A percentile compares a stretch with the other conserved stretches of the same genome.
Conservation (phyloP, 2,329 filamentous ascomycete genomes). For the Shiraia sp. region DNA sequence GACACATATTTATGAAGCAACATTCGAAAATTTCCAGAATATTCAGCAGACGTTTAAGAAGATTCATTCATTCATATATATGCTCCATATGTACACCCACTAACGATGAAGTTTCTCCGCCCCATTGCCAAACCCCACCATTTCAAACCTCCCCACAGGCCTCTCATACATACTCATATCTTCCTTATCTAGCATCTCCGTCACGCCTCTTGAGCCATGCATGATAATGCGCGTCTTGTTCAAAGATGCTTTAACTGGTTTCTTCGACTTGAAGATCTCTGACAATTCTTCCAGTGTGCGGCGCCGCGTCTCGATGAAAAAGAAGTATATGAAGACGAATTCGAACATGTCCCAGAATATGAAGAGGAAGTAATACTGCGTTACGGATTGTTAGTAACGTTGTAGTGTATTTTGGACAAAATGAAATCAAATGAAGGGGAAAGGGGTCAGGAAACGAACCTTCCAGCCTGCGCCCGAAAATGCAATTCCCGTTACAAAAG, state of each 20-base stretch:
- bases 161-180: slow-evolving; percentile 8
- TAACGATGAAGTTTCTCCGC: no score
- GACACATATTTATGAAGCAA: no score
- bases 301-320: slow-evolving; percentile 44
- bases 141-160: slow-evolving; percentile 11
- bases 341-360: slow-evolving; percentile 50
- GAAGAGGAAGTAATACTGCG: slow-evolving; percentile 46
- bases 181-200: slow-evolving; percentile 38
- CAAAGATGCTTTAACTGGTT: slow-evolving; percentile 45
- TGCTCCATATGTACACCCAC: no score
- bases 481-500: slow-evolving; percentile 50
- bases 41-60: no score
- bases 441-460: slow-evolving; percentile 14
- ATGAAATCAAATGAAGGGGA: not conserved
- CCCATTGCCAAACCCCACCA: slow-evolving; percentile 10
- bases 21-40: no score
- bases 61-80: no score
- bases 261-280: slow-evolving; percentile 47
- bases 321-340: slow-evolving; percentile 38
- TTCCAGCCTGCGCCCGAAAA: slow-evolving; percentile 45
- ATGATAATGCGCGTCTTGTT: slow-evolving; percentile 36
- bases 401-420: not conserved
- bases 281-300: slow-evolving; percentile 53
- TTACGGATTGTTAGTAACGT: slow-evolving; percentile 7
- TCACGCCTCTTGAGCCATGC: slow-evolving; percentile 33